phyloP scores from a whole-genome alignment of 1,139 yeast genomes.

The Petasospora rhodanensis region DNA sequence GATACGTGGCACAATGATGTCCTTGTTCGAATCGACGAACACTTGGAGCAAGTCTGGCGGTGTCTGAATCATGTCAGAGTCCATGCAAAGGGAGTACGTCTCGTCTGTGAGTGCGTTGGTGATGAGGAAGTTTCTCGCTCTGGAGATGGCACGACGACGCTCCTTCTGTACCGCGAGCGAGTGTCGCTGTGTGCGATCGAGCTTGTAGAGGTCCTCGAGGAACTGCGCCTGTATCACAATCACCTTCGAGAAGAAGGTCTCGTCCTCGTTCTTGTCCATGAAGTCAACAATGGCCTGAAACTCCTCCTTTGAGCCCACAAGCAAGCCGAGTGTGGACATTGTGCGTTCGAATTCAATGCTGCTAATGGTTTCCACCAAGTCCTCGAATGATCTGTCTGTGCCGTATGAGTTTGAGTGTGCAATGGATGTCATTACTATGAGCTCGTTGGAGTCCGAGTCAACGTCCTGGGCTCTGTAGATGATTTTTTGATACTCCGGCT shows the following conservation, averaged over 20 bases:
- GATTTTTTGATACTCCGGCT: constrained; percentile 16
- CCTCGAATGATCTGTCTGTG: constrained; percentile 11
- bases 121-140: constrained; percentile 31
- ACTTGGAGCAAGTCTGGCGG: constrained; percentile 18
- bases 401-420: constrained; percentile 18
- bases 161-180: constrained; percentile 23
- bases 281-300: constrained; percentile 9
- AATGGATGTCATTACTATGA: constrained; percentile 15
- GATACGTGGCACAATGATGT: constrained; percentile 23
- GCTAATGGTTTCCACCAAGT: constrained; percentile 12
- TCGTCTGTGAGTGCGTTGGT: constrained; percentile 27
- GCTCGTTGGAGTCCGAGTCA: constrained; percentile 12
- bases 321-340: constrained; percentile 15
- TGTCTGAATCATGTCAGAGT: constrained; percentile 22
- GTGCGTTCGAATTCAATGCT: constrained; percentile 13
- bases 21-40: constrained; percentile 16
- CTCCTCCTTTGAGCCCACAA: constrained; percentile 20
- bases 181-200: constrained; percentile 22
- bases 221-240: constrained; percentile 23
- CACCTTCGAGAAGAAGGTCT: constrained; percentile 15
- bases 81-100: constrained; percentile 21
- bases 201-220: constrained; percentile 18
- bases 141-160: constrained; percentile 30
- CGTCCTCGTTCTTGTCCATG: constrained; percentile 11
- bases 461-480: constrained; percentile 7